Percentiles rank a stretch among this genome's conserved stretches.
Conservation (phyloP, 306 rosid species). For the Benincasa hispida region DNA sequence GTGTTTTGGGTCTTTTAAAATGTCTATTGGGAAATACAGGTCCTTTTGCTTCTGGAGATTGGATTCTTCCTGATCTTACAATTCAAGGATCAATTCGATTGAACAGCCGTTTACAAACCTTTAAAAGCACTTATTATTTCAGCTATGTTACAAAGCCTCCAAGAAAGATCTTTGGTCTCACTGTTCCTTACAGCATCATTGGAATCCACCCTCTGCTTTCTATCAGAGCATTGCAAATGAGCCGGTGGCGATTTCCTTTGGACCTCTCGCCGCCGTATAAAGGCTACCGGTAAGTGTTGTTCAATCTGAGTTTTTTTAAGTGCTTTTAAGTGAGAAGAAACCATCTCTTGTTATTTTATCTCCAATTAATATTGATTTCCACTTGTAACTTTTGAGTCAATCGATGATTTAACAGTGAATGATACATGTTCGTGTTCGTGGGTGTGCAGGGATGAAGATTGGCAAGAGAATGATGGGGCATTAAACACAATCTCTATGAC, state of each 20-base stretch:
- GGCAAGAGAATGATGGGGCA: slow-evolving; percentile 98
- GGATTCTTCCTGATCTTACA: slow-evolving; percentile 97
- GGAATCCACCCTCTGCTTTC: slow-evolving; percentile 75
- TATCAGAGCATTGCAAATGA: slow-evolving; percentile 80
- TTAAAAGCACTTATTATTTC: slow-evolving; percentile 79
- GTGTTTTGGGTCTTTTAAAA: slow-evolving; percentile 63
- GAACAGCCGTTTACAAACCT: slow-evolving; percentile 38
- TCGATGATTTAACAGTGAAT: too few species aligned
- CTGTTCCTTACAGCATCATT: slow-evolving; percentile 59
- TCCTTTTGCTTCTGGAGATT: slow-evolving; percentile 86
- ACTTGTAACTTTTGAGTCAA: too few species aligned
- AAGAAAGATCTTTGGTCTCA: slow-evolving; percentile 47
- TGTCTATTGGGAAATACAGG: slow-evolving; percentile 70
- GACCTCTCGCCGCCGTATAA: slow-evolving; percentile 77
- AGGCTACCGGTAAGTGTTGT: slow-evolving; percentile 56
- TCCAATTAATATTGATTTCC: too few species aligned
- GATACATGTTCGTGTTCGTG: background rate
- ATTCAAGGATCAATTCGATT: slow-evolving; percentile 71
- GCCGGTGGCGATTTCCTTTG: slow-evolving; percentile 78
- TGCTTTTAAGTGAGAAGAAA: background rate
- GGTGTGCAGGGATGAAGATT: slow-evolving; percentile 77
- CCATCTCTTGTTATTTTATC: too few species aligned
- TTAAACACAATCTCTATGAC: slow-evolving; percentile 91
- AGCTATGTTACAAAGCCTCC: slow-evolving; percentile 92
- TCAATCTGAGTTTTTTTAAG: background rate